These are phyloP conservation scores for Carex parvula DNA, from an alignment of 176 grass and related monocot genomes.

Conservation along the genomic window DNA sequence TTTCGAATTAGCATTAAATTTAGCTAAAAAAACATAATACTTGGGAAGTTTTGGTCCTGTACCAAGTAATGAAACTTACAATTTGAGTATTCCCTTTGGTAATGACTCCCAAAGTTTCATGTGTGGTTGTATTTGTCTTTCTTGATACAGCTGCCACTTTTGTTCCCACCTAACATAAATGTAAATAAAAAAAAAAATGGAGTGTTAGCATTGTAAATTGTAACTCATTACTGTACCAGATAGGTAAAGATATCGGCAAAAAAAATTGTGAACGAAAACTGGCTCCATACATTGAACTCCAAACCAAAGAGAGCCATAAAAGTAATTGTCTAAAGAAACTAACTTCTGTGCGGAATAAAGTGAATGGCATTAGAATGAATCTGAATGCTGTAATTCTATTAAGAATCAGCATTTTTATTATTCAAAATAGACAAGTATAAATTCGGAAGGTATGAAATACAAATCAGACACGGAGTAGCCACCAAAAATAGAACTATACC, in stretches of 20 bases:
- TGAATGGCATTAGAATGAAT: neutral
- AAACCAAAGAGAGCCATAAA: neutral
- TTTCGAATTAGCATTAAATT: neutral
- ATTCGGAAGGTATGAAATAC: neutral
- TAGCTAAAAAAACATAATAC: neutral
- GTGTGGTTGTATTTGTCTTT: conserved; percentile 97
- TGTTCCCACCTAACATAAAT: conserved; percentile 62
- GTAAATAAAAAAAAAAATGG: neutral
- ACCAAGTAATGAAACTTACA: conserved; percentile 44
- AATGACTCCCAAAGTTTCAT: conserved; percentile 83
- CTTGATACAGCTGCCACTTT: conserved; percentile 93
- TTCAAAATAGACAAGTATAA: neutral
- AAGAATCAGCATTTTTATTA: neutral
- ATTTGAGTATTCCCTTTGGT: conserved; percentile 95
- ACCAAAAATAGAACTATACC: conserved; percentile 33
- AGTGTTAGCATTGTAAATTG: neutral
- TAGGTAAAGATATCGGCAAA: neutral
- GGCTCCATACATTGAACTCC: neutral
- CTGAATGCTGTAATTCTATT: neutral
- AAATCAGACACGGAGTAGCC: neutral
- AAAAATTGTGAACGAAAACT: neutral
- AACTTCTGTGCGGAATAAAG: neutral
- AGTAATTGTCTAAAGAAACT: neutral
- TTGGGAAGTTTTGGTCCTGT: neutral
- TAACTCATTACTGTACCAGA: neutral